A percentile compares a stretch with the other conserved stretches of the same genome.
These are phyloP conservation scores for Plasmodium falciparum DNA, from an alignment of 169 alveolate species.

Conservation along the genomic window DNA sequence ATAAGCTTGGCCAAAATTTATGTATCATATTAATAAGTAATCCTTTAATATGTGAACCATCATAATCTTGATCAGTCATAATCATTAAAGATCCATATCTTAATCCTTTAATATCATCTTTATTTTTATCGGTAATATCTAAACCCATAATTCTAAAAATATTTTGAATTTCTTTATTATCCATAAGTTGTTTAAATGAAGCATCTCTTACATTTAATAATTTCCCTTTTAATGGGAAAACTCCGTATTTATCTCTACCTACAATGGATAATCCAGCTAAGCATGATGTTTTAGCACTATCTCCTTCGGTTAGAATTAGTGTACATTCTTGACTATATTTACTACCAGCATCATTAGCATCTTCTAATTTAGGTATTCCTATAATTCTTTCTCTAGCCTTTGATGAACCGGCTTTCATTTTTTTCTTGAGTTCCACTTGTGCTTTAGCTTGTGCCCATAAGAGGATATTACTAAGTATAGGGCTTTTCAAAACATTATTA, in stretches of 20 bases:
- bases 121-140: constrained; percentile 89
- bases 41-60: constrained; percentile 99
- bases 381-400: constrained; percentile 83
- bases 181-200: constrained; percentile 93
- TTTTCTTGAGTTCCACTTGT: constrained; percentile 93
- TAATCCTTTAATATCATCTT: constrained; percentile 91
- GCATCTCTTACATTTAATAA: constrained; percentile 99
- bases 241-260: constrained; percentile 99
- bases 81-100: constrained; percentile 99
- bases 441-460: constrained; percentile 95
- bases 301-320: constrained; percentile 99
- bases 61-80: constrained; percentile 99
- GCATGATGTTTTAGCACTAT: constrained; percentile 99
- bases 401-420: constrained; percentile 88
- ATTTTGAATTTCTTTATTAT: constrained; percentile 97
- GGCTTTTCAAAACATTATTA: constrained; percentile 91
- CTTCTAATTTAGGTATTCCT: constrained; percentile 99
- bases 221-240: constrained; percentile 99
- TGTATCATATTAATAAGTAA: constrained; percentile 98
- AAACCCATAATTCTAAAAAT: constrained; percentile 97
- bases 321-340: constrained; percentile 95
- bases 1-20: constrained; percentile 98
- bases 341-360: constrained; percentile 99
- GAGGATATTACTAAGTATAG: constrained; percentile 92
- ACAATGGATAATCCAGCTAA: constrained; percentile 99